Evolutionary conservation across 148 eudicot genomes (phyloP), one percentile per base, ranked within the genome.

Genomic region (Heliamphora exappendiculata): DNA sequence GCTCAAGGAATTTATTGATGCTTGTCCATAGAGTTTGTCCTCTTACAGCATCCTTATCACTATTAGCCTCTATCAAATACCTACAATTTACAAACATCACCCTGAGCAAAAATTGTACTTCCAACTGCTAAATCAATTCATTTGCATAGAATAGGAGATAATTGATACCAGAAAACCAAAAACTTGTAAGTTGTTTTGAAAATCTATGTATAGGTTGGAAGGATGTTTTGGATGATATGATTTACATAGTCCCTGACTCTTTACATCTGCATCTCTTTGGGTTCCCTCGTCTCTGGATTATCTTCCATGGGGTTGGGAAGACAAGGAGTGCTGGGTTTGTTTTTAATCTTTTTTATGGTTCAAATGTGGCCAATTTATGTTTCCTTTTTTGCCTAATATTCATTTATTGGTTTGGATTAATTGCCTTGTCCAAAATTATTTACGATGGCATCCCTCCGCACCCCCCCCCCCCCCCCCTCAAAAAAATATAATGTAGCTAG

Each of bases 241-340:
- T 42, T 47, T 47, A 20, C 20, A 11, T 14, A 60, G 77, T 64
- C 19, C 14, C 14, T 63, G 36, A 58, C 55, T 31, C 57, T 31
- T 69, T 62, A 62, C 34, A 74, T 75, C 34, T 75, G 78, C 42
- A 44, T 45, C 36, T 47, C 0, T 36, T 63, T 49, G 62, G 37
- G 69, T 0, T 17, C 54, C 31, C 51, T 22, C 13, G 66, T 74
- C 55, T 74, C 53, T 74, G 17, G 14, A 59, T 20, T 44, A 60
- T 44, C 65, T 39, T 0, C 66, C 66, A 37, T 54, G 49, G 44
- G 60, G 19, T 55, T 57, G 22, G n/a, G 41, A 19, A 22, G 45
- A 9, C 10, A 60, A 60, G 36, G 19, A 29, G 66, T 34, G 16
- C 31, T 19, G 2, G 20, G 36, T 16, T 29, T 29, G 28, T 29